Evolutionary conservation across 202 grass and related monocot species (phyloP).

Genomic region (Zoysia matrella): DNA sequence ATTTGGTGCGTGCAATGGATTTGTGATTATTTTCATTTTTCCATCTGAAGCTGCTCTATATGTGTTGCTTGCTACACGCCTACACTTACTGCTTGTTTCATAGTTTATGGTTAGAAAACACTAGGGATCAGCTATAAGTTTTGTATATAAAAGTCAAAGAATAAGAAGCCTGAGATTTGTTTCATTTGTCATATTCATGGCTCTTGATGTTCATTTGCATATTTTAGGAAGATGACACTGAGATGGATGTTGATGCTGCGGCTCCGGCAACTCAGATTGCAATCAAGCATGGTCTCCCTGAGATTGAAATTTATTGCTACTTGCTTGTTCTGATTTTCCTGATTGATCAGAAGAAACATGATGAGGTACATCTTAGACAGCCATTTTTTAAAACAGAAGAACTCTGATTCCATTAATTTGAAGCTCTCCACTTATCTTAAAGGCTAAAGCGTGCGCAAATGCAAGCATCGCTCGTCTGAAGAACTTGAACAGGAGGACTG

Average conservation of each 20-base stretch:
- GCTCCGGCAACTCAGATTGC: conserved; percentile 52
- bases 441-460: conserved; percentile 84
- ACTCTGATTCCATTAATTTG: neutral
- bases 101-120: neutral
- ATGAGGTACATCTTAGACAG: conserved; percentile 48
- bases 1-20: neutral
- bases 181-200: neutral
- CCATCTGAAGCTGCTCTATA: neutral
- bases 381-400: neutral
- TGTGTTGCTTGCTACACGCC: neutral
- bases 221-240: conserved; percentile 49
- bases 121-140: neutral
- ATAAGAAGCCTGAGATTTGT: neutral
- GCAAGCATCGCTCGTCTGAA: conserved; percentile 73
- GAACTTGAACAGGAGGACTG: conserved; percentile 77
- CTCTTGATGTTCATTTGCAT: conserved; percentile 2
- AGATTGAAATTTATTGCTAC: conserved; percentile 91
- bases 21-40: neutral
- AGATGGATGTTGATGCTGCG: conserved; percentile 76
- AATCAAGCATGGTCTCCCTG: conserved; percentile 69
- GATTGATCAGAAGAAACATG: conserved; percentile 75
- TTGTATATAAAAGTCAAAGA: neutral
- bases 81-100: neutral
- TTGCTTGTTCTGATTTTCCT: conserved; percentile 87
- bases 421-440: conserved; percentile 21